A percentile compares a stretch with the other conserved stretches of the same genome.
Evolutionary conservation across 805 yeast species (phyloP).

Genomic region (Ogataea philodendri): DNA sequence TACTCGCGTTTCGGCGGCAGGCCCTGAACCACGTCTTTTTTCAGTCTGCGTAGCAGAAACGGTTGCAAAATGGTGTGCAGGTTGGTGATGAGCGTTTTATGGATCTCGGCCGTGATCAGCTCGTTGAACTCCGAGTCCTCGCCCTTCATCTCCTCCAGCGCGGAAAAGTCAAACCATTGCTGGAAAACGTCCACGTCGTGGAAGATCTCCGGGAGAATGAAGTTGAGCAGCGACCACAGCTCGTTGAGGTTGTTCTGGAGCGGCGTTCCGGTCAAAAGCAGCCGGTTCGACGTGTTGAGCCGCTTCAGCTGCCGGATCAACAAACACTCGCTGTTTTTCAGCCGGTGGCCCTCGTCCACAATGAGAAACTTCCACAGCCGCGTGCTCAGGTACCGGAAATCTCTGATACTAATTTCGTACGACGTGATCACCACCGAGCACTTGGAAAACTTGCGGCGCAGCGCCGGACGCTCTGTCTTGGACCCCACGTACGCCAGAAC

Average conservation of each 20-base stretch:
- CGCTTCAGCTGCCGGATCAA: slow-evolving; percentile 70
- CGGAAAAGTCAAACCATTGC: slow-evolving; percentile 88
- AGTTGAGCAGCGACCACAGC: slow-evolving; percentile 88
- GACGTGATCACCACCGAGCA: slow-evolving; percentile 69
- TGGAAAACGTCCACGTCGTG: slow-evolving; percentile 87
- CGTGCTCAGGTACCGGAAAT: slow-evolving; percentile 51
- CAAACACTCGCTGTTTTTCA: slow-evolving; percentile 79
- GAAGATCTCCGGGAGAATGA: slow-evolving; percentile 89
- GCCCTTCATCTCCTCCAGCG: slow-evolving; percentile 42
- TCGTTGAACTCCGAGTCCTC: slow-evolving; percentile 39
- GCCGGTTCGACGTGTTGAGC: slow-evolving; percentile 64
- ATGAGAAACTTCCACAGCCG: slow-evolving; percentile 77
- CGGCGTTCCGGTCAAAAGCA: slow-evolving; percentile 94
- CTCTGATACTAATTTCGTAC: slow-evolving; percentile 76
- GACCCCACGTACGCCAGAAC: slow-evolving; percentile 64
- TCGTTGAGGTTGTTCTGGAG: slow-evolving; percentile 88
- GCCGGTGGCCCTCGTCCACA: slow-evolving; percentile 94
- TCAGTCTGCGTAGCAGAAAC: slow-evolving; percentile 77
- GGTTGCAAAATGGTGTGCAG: slow-evolving; percentile 88
- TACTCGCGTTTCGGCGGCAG: slow-evolving; percentile 92
- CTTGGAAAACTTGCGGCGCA: slow-evolving; percentile 36
- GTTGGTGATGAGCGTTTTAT: slow-evolving; percentile 64
- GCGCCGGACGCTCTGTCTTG: slow-evolving; percentile 50
- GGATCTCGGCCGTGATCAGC: slow-evolving; percentile 55
- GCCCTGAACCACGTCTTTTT: slow-evolving; percentile 62